A percentile compares a stretch with the other conserved stretches of the same genome.
phyloP scores from a whole-genome alignment of 2,329 filamentous ascomycete genomes.

The Aquanectria penicillioides region DNA sequence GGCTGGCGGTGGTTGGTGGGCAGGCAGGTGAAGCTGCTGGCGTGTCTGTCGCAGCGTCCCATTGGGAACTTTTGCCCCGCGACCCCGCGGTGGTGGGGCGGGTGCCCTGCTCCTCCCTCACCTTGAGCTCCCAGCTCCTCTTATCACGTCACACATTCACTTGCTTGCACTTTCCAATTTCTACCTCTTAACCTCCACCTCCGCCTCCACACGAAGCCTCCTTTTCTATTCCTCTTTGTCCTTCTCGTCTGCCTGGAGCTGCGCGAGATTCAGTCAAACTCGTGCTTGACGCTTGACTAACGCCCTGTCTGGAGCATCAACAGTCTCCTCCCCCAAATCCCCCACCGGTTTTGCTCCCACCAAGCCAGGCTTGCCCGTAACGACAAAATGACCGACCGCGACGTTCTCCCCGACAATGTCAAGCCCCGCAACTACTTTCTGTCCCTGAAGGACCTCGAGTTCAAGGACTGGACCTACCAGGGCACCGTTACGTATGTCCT shows the following conservation, averaged over 20 bases:
- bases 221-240: neutral
- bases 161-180: neutral
- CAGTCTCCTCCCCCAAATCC: constrained; percentile 41
- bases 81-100: constrained; percentile 18
- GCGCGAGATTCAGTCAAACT: constrained; percentile 21
- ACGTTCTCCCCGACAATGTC: constrained; percentile 70
- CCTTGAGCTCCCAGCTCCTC: constrained; percentile 19
- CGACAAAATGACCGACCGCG: constrained; percentile 65
- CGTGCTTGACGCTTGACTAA: constrained; percentile 11
- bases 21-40: neutral
- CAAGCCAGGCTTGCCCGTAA: constrained; percentile 48
- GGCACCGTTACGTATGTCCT: constrained; percentile 73
- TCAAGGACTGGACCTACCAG: constrained; percentile 78
- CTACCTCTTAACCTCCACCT: neutral
- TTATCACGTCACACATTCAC: constrained; percentile 23
- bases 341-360: constrained; percentile 48
- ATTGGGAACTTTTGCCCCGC: constrained; percentile 23
- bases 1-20: neutral
- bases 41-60: constrained; percentile 4
- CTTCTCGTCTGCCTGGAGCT: constrained; percentile 31
- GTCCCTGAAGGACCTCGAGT: constrained; percentile 84
- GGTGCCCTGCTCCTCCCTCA: neutral
- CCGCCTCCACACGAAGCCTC: neutral
- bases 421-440: constrained; percentile 89
- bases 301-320: constrained; percentile 9